Conservation (phyloP, 1,284 basidiomycete species). For the Schizophyllum commune region DNA sequence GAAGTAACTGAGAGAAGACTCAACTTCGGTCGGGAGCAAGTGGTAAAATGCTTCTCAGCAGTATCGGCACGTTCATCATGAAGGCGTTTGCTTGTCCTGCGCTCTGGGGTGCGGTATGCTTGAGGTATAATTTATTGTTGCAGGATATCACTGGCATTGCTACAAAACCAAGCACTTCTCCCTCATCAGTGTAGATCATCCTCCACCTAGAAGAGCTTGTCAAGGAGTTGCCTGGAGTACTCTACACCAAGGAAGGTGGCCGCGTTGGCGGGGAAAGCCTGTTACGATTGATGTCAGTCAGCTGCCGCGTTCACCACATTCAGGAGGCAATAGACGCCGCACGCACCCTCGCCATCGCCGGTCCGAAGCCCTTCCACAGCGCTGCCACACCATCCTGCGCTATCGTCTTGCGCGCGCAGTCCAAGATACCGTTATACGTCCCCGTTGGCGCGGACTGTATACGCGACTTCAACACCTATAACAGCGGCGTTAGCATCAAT, state of each 20-base stretch:
- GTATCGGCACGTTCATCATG: background rate
- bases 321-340: background rate
- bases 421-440: constrained; percentile 90
- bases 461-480: constrained; percentile 90
- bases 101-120: background rate
- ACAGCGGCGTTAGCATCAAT: background rate
- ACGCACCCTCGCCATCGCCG: constrained; percentile 88
- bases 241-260: constrained; percentile 92
- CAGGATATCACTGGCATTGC: background rate
- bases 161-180: background rate
- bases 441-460: constrained; percentile 96
- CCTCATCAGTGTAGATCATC: background rate
- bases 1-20: background rate
- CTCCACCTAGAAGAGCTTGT: constrained; percentile 45
- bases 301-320: constrained; percentile 1
- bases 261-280: constrained; percentile 92
- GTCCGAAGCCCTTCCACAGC: constrained; percentile 96
- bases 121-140: background rate
- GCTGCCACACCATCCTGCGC: constrained; percentile 86
- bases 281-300: constrained; percentile 8
- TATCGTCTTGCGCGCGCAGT: constrained; percentile 90
- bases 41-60: background rate
- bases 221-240: constrained; percentile 66
- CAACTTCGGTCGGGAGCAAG: background rate
- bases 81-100: background rate